Conservation (phyloP, 1,139 yeast genomes). For the Lipomyces yarrowii region DNA sequence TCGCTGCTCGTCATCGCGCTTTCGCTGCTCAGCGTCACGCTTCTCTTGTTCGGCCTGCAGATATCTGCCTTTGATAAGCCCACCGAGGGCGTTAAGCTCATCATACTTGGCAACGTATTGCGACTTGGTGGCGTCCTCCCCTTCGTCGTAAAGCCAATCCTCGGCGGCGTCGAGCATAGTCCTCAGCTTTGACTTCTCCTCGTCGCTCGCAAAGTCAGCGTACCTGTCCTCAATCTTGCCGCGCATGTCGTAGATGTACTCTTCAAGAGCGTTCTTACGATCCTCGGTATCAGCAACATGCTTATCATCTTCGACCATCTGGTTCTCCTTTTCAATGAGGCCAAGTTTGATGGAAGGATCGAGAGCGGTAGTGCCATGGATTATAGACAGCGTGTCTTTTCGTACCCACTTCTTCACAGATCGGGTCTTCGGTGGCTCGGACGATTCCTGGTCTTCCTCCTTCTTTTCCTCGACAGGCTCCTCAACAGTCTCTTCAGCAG, state of each 20-base stretch:
- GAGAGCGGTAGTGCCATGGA: constrained; percentile 66
- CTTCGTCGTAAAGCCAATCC: constrained; percentile 98
- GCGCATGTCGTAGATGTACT: constrained; percentile 95
- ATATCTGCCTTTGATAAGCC: constrained; percentile 94
- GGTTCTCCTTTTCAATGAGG: constrained; percentile 78
- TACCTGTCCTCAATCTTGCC: constrained; percentile 95
- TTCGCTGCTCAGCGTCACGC: constrained; percentile 84
- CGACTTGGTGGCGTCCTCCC: constrained; percentile 95
- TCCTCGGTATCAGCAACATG: constrained; percentile 98
- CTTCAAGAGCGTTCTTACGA: constrained; percentile 97
- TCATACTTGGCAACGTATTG: constrained; percentile 97
- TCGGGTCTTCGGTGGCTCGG: constrained; percentile 69
- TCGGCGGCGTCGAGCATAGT: constrained; percentile 82
- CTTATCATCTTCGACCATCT: constrained; percentile 87
- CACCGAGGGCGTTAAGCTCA: constrained; percentile 93
- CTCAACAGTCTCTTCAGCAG: constrained; percentile 86
- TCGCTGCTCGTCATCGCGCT: constrained; percentile 83
- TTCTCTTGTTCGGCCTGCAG: constrained; percentile 91
- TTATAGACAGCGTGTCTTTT: constrained; percentile 73
- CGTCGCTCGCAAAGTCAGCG: constrained; percentile 83
- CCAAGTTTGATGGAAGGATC: constrained; percentile 59
- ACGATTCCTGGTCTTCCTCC: constrained; percentile 53
- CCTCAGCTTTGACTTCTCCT: constrained; percentile 79
- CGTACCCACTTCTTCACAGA: constrained; percentile 93
- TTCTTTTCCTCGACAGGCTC: constrained; percentile 54